A percentile compares a stretch with the other conserved stretches of the same genome.
Evolutionary conservation across 2,329 filamentous ascomycete genomes (phyloP).

Genomic region (Aureobasidium sp.): DNA sequence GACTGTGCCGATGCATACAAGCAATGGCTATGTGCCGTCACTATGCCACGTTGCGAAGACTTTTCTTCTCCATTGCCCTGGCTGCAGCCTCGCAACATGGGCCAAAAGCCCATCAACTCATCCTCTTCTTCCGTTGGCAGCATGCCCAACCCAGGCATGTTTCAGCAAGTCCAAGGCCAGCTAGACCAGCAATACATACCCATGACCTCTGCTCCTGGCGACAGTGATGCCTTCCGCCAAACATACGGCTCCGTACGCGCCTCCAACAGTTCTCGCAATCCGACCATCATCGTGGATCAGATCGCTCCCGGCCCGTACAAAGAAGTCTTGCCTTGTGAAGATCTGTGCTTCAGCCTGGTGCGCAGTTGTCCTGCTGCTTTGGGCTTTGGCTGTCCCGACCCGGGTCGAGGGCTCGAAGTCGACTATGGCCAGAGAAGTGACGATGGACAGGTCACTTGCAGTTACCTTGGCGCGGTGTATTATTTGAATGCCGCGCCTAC

Average conservation of each 20-base stretch:
- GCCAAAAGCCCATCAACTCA: constrained; percentile 30
- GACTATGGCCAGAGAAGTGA: constrained; percentile 40
- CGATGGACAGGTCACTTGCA: constrained; percentile 25
- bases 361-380: constrained; percentile 73
- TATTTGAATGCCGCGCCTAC: constrained; percentile 21
- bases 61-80: constrained; percentile 51
- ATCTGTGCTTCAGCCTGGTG: constrained; percentile 80
- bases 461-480: constrained; percentile 30
- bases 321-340: constrained; percentile 80
- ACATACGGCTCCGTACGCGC: constrained; percentile 25
- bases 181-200: constrained; percentile 23
- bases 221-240: constrained; percentile 24
- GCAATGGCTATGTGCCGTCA: constrained; percentile 87
- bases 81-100: constrained; percentile 64
- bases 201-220: constrained; percentile 28
- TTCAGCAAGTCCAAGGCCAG: constrained; percentile 10
- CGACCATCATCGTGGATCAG: constrained; percentile 55
- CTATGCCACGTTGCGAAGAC: constrained; percentile 86
- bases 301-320: constrained; percentile 86
- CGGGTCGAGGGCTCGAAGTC: constrained; percentile 37
- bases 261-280: constrained; percentile 27
- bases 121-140: constrained; percentile 12
- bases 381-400: constrained; percentile 64
- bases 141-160: background rate
- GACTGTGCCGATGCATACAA: constrained; percentile 80